phyloP scores from a whole-genome alignment of 1,284 basidiomycete species.

The Chalciporus sp. region DNA sequence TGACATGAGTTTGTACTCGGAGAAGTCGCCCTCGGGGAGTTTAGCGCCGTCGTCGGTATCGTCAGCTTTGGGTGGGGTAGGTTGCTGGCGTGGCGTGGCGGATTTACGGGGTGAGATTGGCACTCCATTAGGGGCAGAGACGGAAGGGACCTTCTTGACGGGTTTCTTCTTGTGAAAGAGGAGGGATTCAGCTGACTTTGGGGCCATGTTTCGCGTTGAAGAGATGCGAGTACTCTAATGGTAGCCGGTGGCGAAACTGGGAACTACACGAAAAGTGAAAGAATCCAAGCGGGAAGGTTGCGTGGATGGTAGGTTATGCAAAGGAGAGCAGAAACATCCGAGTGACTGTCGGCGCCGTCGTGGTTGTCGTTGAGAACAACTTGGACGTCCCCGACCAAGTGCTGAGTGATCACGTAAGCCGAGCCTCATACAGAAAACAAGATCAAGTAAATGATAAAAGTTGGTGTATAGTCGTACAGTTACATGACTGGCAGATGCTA shows the following conservation, averaged over 20 bases:
- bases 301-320: background rate
- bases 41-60: slow-evolving; percentile 50
- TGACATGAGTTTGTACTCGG: slow-evolving; percentile 75
- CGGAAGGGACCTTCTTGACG: slow-evolving; percentile 24
- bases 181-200: slow-evolving; percentile 34
- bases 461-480: slow-evolving; percentile 7
- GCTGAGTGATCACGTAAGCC: slow-evolving; percentile 33
- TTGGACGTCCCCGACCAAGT: slow-evolving; percentile 1
- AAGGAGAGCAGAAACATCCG: slow-evolving; percentile 6
- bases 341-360: background rate
- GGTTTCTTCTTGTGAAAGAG: slow-evolving; percentile 39
- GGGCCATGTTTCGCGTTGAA: slow-evolving; percentile 21
- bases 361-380: background rate
- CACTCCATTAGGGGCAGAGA: slow-evolving; percentile 9
- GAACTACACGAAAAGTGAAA: background rate
- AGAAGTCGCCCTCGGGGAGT: slow-evolving; percentile 62
- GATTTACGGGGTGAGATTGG: slow-evolving; percentile 31
- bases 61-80: slow-evolving; percentile 36
- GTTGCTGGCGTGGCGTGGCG: slow-evolving; percentile 32
- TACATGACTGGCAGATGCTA: slow-evolving; percentile 18
- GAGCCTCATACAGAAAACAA: background rate
- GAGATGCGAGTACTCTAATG: background rate
- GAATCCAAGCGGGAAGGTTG: background rate
- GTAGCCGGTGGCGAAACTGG: background rate
- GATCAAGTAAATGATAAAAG: background rate